A percentile compares a stretch with the other conserved stretches of the same genome.
phyloP scores from a whole-genome alignment of 805 yeast genomes.

The Candida insectalens region DNA sequence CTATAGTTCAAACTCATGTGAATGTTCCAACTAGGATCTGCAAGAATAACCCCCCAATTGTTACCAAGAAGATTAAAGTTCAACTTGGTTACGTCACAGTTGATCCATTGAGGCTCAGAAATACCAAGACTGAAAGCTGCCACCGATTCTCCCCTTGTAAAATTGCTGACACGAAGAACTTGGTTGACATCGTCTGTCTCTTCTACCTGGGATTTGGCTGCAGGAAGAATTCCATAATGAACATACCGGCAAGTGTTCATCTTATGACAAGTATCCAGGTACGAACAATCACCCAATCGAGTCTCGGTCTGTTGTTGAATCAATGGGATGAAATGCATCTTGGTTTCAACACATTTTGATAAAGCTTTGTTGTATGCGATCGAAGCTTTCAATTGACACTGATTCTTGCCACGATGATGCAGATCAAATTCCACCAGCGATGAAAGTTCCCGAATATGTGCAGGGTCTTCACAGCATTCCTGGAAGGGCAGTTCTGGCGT shows the following conservation, averaged over 20 bases:
- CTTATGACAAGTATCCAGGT: conserved; percentile 89
- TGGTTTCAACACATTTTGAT: conserved; percentile 23
- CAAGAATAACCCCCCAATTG: conserved; percentile 66
- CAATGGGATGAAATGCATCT: conserved; percentile 47
- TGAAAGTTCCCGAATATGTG: conserved; percentile 23
- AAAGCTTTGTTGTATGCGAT: conserved; percentile 8
- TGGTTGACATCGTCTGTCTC: conserved; percentile 8
- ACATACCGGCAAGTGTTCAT: conserved; percentile 69
- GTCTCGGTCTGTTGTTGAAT: conserved; percentile 56
- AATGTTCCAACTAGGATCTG: conserved; percentile 96
- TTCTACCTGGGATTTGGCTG: conserved; percentile 2
- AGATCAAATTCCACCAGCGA: conserved; percentile 16
- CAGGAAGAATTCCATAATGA: conserved; percentile 50
- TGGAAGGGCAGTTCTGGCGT: conserved; percentile 34
- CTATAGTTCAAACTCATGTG: conserved; percentile 80
- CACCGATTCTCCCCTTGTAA: conserved; percentile 38
- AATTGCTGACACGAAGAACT: conserved; percentile 25
- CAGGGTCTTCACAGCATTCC: conserved; percentile 37
- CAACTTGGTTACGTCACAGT: conserved; percentile 69
- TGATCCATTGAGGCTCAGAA: conserved; percentile 73
- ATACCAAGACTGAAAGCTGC: conserved; percentile 15
- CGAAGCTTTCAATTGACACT: conserved; percentile 19
- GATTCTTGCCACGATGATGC: conserved; percentile 12
- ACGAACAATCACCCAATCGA: conserved; percentile 81
- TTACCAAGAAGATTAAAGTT: conserved; percentile 68